Evolutionary conservation across 805 yeast species (phyloP).

Genomic region (Saccharomyces jurei): DNA sequence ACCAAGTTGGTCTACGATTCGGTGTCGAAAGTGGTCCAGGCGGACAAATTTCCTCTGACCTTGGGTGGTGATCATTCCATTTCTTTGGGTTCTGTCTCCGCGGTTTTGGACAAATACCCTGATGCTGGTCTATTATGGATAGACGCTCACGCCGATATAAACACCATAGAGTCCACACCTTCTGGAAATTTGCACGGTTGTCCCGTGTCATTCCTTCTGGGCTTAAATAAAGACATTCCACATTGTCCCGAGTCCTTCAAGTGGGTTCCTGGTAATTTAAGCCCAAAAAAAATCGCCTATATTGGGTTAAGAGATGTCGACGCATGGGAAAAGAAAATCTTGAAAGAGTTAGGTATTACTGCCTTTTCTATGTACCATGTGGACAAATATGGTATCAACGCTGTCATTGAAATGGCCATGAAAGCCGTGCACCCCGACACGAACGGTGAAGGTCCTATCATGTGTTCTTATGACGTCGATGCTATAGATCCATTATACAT

Average conservation of each 20-base stretch:
- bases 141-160: slow-evolving; percentile 97
- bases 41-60: slow-evolving; percentile 61
- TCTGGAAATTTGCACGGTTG: slow-evolving; percentile 95
- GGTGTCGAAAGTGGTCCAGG: slow-evolving; percentile 43
- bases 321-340: slow-evolving; percentile 67
- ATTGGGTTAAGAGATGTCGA: slow-evolving; percentile 94
- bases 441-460: slow-evolving; percentile 63
- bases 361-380: slow-evolving; percentile 95
- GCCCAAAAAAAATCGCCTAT: slow-evolving; percentile 70
- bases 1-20: slow-evolving; percentile 55
- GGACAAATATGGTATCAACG: slow-evolving; percentile 86
- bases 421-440: slow-evolving; percentile 73
- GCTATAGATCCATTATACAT: slow-evolving; percentile 92
- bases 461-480: slow-evolving; percentile 90
- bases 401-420: slow-evolving; percentile 87
- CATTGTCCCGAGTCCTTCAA: slow-evolving; percentile 61
- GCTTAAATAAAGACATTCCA: slow-evolving; percentile 47
- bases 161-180: slow-evolving; percentile 73
- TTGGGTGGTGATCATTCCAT: slow-evolving; percentile 96
- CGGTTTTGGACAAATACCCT: slow-evolving; percentile 69
- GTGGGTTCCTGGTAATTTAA: slow-evolving; percentile 72
- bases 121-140: slow-evolving; percentile 91
- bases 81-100: slow-evolving; percentile 88
- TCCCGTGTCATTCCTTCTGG: slow-evolving; percentile 87
- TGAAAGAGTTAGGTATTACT: slow-evolving; percentile 61